phyloP scores from a whole-genome alignment of 495 filamentous ascomycete genomes.

The Thermochaetoides thermophila region DNA sequence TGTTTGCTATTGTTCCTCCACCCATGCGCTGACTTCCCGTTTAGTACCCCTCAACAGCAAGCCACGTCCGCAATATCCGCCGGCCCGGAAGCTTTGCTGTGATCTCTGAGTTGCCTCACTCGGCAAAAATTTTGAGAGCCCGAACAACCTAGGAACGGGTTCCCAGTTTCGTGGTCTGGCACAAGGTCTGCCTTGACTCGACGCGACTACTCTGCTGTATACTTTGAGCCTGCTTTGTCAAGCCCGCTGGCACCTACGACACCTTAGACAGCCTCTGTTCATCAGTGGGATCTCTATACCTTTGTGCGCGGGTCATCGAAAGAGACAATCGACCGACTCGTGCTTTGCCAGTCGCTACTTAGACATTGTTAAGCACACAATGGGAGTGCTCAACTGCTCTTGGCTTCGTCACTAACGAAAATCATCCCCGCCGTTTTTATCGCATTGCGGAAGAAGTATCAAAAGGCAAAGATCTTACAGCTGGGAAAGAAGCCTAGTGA shows the following conservation, averaged over 20 bases:
- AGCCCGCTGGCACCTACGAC: conserved; percentile 1
- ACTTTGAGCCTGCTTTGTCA: conserved; percentile 2
- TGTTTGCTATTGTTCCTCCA: conserved; percentile 1
- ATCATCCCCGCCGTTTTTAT: neutral
- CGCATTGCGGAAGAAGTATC: no score
- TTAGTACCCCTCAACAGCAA: neutral
- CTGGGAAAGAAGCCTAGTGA: neutral
- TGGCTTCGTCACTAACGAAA: conserved; percentile 2
- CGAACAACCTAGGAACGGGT: no score
- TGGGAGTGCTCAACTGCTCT: conserved; percentile 3
- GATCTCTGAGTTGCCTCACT: neutral
- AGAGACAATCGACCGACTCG: conserved; percentile 1
- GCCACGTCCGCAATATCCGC: conserved; percentile 4
- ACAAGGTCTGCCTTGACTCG: no score
- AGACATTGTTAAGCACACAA: conserved; percentile 4
- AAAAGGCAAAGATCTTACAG: neutral
- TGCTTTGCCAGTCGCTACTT: neutral
- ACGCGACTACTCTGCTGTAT: no score
- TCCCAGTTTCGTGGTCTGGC: no score
- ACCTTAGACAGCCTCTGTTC: conserved; percentile 1
- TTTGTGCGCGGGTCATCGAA: neutral
- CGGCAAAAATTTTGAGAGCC: no score
- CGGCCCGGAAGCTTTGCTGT: conserved; percentile 4
- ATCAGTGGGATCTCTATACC: neutral
- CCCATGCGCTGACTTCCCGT: neutral